Conservation (phyloP, 305 asterid genomes). For the Solanum hybrid region DNA sequence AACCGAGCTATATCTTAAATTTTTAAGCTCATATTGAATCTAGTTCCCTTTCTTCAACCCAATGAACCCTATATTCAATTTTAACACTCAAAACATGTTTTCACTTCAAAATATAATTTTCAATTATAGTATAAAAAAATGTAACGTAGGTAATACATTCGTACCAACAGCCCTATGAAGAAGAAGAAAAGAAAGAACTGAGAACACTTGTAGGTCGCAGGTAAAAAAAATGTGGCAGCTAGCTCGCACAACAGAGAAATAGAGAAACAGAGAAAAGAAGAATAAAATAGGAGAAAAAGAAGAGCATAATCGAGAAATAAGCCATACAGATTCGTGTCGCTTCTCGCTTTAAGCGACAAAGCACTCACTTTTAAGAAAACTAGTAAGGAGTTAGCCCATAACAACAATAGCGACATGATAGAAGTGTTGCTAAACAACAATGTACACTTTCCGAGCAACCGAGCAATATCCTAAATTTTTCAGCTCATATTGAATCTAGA, state of each 20-base stretch:
- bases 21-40: background rate
- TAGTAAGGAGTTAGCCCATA: background rate
- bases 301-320: background rate
- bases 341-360: background rate
- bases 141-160: background rate
- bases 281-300: too few species aligned
- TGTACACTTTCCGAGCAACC: background rate
- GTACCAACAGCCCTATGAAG: background rate
- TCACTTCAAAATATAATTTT: background rate
- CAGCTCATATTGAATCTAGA: background rate
- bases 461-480: background rate
- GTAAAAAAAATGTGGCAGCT: too few species aligned
- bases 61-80: background rate
- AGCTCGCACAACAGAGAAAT: too few species aligned
- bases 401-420: background rate
- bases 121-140: background rate
- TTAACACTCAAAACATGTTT: background rate
- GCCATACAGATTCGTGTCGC: background rate
- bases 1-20: background rate
- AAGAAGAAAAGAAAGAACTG: background rate
- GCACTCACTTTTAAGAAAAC: background rate
- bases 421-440: background rate
- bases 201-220: too few species aligned
- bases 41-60: background rate
- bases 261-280: too few species aligned